Evolutionary conservation across 345 rosid genomes (phyloP), one percentile per base, ranked within the genome.

Genomic region (Nasturtium officinale): DNA sequence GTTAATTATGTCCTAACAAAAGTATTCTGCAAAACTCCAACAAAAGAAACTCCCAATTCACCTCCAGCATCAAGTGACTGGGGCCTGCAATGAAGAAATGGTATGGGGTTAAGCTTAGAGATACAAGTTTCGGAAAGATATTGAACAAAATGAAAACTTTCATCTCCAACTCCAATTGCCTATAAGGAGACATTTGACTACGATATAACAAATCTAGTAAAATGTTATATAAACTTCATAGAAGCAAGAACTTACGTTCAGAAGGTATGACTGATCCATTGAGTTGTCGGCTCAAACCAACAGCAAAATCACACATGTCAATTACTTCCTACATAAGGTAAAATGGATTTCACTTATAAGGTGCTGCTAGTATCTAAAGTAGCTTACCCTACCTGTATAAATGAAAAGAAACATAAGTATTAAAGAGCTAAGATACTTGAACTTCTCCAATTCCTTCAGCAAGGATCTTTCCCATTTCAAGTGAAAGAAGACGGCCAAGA

Each of bases 361-460:
- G 25, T 46, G 26, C 58, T 7, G 45, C 30, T n/a, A 23, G 30
- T 47, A 52, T 15, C n/a, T 23, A 7, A 67, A 67, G 38, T 21
- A 28, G n/a, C 13, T 55, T 16, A 55, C 18, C 12, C 5, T 6
- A 40, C 2, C n/a, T 9, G 38, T 38, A 67, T 5, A 16, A 25
- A 11, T 11, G 8, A 18, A 1, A 28, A 69, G 35, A 45, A 58
- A 20, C 35, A 23, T 23, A 23, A 23, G 25, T 23, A 23, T 23
- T 23, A 23, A 2, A 23, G 75, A 20, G n/a, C 16, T 18, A 21
- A 77, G 74, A 80, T 77, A 91, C 99, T 67, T 95, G 97, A 73
- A 95, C 98, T 85, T 95, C 99, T 30, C 98, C 99, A 7, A 95
- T 84, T 79, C 98, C 99, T 85, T 95, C 98, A 6, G 99, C 87